Conservation (phyloP, 164 flowering plant genomes). For the Sextonia rubra region DNA sequence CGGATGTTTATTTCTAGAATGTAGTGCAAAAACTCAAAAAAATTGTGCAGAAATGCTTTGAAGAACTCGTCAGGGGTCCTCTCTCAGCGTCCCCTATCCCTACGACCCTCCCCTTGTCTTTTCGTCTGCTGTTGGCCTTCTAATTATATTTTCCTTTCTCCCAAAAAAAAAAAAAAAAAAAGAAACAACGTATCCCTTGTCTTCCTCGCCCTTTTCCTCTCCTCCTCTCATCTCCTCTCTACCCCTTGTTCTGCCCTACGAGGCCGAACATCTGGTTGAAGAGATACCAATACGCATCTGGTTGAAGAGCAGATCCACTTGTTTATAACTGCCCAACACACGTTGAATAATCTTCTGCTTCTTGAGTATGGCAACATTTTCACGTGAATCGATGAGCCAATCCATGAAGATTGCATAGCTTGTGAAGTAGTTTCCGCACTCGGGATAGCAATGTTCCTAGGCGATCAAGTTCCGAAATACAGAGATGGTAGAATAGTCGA, state of each 20-base stretch:
- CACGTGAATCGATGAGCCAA: background rate
- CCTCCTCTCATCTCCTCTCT: too few species aligned
- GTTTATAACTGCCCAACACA: background rate
- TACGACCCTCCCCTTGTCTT: too few species aligned
- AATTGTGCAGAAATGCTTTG: conserved; percentile 68
- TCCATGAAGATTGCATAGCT: conserved; percentile 4
- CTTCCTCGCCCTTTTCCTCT: too few species aligned
- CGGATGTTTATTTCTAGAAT: conserved; percentile 61
- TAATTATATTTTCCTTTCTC: too few species aligned
- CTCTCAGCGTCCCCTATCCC: too few species aligned
- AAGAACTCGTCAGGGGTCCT: conserved; percentile 73
- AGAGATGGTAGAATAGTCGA: background rate
- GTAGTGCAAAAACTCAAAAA: conserved; percentile 73
- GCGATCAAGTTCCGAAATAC: background rate
- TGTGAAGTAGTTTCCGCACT: background rate
- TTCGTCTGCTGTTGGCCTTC: too few species aligned
- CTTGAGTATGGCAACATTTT: background rate
- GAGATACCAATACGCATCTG: background rate
- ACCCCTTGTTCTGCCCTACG: too few species aligned
- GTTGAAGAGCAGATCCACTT: background rate
- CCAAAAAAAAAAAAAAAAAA: too few species aligned
- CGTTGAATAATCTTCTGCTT: background rate
- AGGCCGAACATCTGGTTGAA: too few species aligned
- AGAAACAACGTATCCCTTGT: background rate
- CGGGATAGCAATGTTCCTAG: background rate